phyloP scores from a whole-genome alignment of 495 filamentous ascomycete genomes.

The Aspergillus kassunensis region DNA sequence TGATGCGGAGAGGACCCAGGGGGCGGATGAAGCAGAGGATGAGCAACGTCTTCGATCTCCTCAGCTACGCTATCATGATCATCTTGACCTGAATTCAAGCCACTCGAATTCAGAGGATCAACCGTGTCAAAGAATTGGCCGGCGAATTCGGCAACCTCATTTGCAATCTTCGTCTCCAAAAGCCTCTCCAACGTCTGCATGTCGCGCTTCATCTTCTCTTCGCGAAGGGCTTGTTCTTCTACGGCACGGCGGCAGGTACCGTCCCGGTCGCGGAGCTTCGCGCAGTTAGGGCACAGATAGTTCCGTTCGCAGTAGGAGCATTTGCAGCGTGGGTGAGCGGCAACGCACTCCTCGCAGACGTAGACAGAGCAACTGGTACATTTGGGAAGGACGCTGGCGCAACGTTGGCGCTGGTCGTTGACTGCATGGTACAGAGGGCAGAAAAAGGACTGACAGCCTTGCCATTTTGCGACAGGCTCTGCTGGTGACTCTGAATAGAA shows the following conservation, averaged over 20 bases:
- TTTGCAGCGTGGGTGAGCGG: conserved; percentile 44
- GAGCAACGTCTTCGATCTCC: neutral
- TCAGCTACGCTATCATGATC: neutral
- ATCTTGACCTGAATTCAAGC: neutral
- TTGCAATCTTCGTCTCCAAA: conserved; percentile 41
- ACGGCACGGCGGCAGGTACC: conserved; percentile 40
- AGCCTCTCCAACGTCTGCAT: conserved; percentile 41
- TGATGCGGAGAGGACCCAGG: neutral
- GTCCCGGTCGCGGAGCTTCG: conserved; percentile 38
- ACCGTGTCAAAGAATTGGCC: conserved; percentile 41
- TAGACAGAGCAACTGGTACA: conserved; percentile 52
- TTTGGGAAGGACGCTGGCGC: conserved; percentile 45
- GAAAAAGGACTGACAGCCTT: conserved; percentile 56
- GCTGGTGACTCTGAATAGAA: conserved; percentile 37
- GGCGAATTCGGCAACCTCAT: conserved; percentile 43
- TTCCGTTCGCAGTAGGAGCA: conserved; percentile 52
- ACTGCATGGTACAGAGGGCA: conserved; percentile 48
- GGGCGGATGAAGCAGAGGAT: neutral
- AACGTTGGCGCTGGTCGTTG: conserved; percentile 49
- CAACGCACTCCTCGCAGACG: conserved; percentile 53
- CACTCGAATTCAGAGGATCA: conserved; percentile 10
- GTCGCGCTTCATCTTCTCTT: conserved; percentile 44
- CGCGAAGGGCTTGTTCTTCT: conserved; percentile 38
- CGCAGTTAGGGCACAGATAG: conserved; percentile 53
- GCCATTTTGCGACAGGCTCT: conserved; percentile 41